Base-by-base conservation (phyloP, 768 basidiomycete species). In the Rhizopogon sp. region DNA sequence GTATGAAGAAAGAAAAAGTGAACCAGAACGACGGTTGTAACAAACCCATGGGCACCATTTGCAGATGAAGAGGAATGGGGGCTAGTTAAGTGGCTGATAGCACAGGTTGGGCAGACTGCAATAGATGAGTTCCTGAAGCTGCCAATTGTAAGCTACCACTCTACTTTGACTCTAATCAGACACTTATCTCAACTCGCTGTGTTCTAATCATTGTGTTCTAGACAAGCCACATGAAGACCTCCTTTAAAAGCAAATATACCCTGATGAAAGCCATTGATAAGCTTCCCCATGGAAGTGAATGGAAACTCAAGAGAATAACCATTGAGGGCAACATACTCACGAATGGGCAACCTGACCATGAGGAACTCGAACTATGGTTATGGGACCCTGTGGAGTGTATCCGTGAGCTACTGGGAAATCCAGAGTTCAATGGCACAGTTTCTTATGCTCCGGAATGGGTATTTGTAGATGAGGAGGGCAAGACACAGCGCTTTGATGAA, bases 401-500 rank as follows among this genome's bases (percentile, higher is more conserved):
- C 17, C 22, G 44, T 6, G 62, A 67, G 22, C 54, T 72, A 3
- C 41, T 71, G 6, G 55, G 56, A 0, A 70, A 72, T 44, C 68
- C 69, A 0, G 58, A 49, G 14, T 69, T 75, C 35, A 43, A 52
- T 0, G 60, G 67, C 4, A 20, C 61, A 6, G 62, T 76, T 39
- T 17, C 50, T 1, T 76, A 72, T 53, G 61, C 54, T 17, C 70
- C 74, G 0, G 54, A 60, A 14, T 56, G 62, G 11, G 57, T 73
- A 0, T 74, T 61, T 45, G 25, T 25, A 4, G 58, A 53, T 29
- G 16, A 53, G 3, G 58, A 45, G 11, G 33, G 53, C 6, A 52
- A 59, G 6, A 62, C 59, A 1, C 59, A 66, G 3, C 53, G 69
- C 9, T 74, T 64, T 50, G 59, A 65, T 20, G 71, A 77, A 56